Conservation (phyloP, 345 rosid genomes). For the Salix brachista region DNA sequence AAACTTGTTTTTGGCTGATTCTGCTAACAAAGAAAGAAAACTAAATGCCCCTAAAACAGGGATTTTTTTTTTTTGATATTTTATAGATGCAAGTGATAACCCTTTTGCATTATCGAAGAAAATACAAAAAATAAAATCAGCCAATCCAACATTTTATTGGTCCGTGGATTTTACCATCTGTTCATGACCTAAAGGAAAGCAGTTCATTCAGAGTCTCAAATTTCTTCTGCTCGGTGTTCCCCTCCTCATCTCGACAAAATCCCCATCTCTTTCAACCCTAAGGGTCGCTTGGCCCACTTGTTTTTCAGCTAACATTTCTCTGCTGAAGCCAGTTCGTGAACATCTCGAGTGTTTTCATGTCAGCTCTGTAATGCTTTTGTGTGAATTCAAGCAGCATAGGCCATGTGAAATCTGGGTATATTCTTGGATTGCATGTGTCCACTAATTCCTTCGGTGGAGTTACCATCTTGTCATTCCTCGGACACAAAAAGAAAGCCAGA, state of each 20-base stretch:
- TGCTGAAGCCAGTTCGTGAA: conserved; percentile 62
- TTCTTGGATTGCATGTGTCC: conserved; percentile 48
- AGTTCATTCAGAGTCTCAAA: not conserved
- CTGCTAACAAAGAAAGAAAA: no score
- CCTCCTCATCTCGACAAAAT: conserved; percentile 1
- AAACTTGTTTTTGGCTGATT: not conserved
- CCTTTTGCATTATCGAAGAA: conserved; percentile 16
- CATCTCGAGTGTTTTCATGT: conserved; percentile 72
- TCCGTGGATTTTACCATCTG: conserved; percentile 8
- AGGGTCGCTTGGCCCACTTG: not conserved
- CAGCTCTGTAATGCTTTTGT: conserved; percentile 83
- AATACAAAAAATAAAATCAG: conserved; percentile 17
- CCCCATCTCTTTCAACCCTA: not conserved
- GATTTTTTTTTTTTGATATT: not conserved
- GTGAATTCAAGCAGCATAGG: conserved; percentile 73
- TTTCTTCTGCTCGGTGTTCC: conserved; percentile 4
- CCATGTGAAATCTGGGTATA: conserved; percentile 87
- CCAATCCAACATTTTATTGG: conserved; percentile 19
- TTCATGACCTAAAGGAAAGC: not conserved
- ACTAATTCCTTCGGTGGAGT: conserved; percentile 71
- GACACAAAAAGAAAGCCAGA: conserved; percentile 91
- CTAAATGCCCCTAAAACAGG: not conserved
- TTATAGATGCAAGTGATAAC: conserved; percentile 1
- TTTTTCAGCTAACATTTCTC: not conserved
- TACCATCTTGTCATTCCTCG: conserved; percentile 68